Evolutionary conservation across 2,329 filamentous ascomycete genomes (phyloP), one percentile per base, ranked within the genome.

Genomic region (Claviceps capensis): DNA sequence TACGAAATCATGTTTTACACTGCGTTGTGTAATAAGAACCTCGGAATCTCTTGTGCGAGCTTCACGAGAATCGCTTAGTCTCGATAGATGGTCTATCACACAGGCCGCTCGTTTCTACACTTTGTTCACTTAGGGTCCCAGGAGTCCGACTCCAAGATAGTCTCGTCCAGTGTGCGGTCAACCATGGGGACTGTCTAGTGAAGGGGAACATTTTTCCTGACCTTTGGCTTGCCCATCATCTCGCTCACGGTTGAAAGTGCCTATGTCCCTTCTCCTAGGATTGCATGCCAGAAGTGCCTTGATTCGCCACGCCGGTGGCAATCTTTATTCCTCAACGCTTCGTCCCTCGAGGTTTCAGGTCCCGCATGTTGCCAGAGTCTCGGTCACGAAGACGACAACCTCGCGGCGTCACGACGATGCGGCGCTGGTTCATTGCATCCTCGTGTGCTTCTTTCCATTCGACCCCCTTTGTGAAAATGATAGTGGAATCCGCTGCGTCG

Each of bases 381-480:
- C 3, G 43, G 13, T 5, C n/a, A 49, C 5, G 26, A 26, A 41
- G 16, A 23, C n/a, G 16, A 30, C 17, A 44, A 37, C 22, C 8
- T 40, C 23, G n/a, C 34, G 22, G 2, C 14, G 4, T 8, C 4
- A 8, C 36, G 22, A 30, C 7, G 14, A 13, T 26, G 61, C 17
- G 66, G 69, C 5, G 40, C 38, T 9, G 63, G 66, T 5, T 66
- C 70, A 1, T 69, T 76, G 1, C 74, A 76, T 2, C 79, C 78
- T 1, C 79, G 80, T 2, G 66, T 81, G 4, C 78, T 79, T 0
- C 70, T 82, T 23, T 73, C 79, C 16, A 69, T 81, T 52, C 74
- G 75, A n/a, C 78, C 78, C 6, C 77, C 78, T 1, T 62, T 83
- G 55, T 70, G 79, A 53, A 83, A 83, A 69, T 83, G 82, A 70